These are phyloP conservation scores for Suillus americanus DNA, from an alignment of 768 basidiomycete genomes.

Conservation along the genomic window DNA sequence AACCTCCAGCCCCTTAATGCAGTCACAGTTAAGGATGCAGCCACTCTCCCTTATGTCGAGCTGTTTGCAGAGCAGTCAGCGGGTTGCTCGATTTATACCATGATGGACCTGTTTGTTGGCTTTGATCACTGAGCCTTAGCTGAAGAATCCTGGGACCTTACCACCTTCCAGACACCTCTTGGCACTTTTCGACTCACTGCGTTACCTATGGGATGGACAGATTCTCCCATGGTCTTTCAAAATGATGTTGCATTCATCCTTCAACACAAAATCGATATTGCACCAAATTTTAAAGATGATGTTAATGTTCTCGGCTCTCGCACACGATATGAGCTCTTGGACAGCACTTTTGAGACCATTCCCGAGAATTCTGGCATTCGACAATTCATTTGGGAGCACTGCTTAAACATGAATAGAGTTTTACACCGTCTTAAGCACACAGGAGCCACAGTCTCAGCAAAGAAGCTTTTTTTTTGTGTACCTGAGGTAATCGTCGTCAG, in stretches of 20 bases:
- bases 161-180: constrained; percentile 6
- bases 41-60: constrained; percentile 13
- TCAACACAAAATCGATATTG: constrained; percentile 11
- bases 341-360: constrained; percentile 18
- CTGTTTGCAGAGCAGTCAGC: constrained; percentile 1
- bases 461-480: constrained; percentile 31
- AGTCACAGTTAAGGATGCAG: constrained; percentile 2
- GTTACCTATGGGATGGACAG: constrained; percentile 43
- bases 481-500: constrained; percentile 23
- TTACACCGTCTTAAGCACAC: constrained; percentile 32
- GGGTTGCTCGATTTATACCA: too few relatives aligned
- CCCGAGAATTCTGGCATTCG: constrained; percentile 29
- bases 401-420: constrained; percentile 33
- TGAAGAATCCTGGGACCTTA: too few relatives aligned
- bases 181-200: constrained; percentile 21
- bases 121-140: too few relatives aligned
- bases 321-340: constrained; percentile 19
- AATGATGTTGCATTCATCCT: constrained; percentile 30
- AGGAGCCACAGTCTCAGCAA: constrained; percentile 38
- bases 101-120: too few relatives aligned
- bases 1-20: constrained; percentile 22
- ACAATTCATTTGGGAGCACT: constrained; percentile 38
- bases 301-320: constrained; percentile 22
- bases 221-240: constrained; percentile 39
- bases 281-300: constrained; percentile 25